A percentile compares a stretch with the other conserved stretches of the same genome.
Conservation (phyloP, 2,329 filamentous ascomycete genomes). For the Clonostachys solani region DNA sequence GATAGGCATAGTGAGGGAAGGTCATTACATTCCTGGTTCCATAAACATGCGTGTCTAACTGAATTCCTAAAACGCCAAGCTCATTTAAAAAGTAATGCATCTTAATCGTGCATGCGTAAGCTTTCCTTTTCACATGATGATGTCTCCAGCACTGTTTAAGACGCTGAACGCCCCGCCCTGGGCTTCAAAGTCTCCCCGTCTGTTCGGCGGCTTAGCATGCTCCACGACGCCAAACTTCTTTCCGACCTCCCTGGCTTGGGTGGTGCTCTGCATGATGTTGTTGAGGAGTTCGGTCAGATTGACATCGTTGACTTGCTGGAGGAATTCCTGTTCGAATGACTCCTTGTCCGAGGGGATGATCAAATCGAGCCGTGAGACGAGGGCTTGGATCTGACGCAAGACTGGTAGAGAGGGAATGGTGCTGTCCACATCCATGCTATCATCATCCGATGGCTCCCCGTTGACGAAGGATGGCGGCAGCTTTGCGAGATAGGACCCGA, state of each 20-base stretch:
- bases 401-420: slow-evolving; percentile 61
- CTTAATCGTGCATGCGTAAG: too few relatives aligned
- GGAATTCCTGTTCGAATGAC: slow-evolving; percentile 65
- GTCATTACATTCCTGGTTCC: too few relatives aligned
- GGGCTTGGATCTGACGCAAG: slow-evolving; percentile 82
- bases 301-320: slow-evolving; percentile 81
- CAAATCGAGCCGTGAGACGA: slow-evolving; percentile 78
- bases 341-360: slow-evolving; percentile 67
- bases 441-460: slow-evolving; percentile 22
- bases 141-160: slow-evolving; percentile 19
- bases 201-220: slow-evolving; percentile 13
- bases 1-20: too few relatives aligned
- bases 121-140: slow-evolving; percentile 16
- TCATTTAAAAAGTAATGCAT: too few relatives aligned
- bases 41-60: too few relatives aligned
- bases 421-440: slow-evolving; percentile 23
- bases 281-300: slow-evolving; percentile 73
- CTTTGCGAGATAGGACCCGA: slow-evolving; percentile 71
- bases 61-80: too few relatives aligned
- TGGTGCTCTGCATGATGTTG: slow-evolving; percentile 68
- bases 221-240: slow-evolving; percentile 67
- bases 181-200: neutral
- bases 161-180: slow-evolving; percentile 12
- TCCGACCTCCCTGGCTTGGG: slow-evolving; percentile 67
- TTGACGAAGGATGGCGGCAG: slow-evolving; percentile 61